Evolutionary conservation across 1,284 basidiomycete species (phyloP).

Genomic region (Trichosporon coremiiforme): DNA sequence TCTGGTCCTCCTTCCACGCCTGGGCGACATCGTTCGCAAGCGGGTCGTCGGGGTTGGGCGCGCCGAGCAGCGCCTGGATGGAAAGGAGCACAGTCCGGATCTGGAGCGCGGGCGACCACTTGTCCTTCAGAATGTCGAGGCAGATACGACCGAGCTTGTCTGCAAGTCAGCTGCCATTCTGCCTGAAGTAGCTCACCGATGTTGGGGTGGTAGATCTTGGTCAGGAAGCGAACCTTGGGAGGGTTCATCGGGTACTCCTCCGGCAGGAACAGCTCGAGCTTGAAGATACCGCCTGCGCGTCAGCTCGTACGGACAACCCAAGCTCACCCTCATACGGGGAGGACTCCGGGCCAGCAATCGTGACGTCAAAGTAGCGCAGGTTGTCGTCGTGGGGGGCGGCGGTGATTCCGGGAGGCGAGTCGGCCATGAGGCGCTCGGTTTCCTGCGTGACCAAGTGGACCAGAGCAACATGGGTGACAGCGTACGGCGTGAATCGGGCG

Average conservation of each 20-base stretch:
- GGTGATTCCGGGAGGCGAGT: slow-evolving; percentile 93
- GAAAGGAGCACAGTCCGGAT: slow-evolving; percentile 97
- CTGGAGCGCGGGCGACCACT: slow-evolving; percentile 98
- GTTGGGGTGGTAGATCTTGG: slow-evolving; percentile 99
- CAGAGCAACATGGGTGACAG: neutral
- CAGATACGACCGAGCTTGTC: slow-evolving; percentile 98
- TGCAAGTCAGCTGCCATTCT: slow-evolving; percentile 50
- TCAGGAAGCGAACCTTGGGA: slow-evolving; percentile 96
- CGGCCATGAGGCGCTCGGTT: slow-evolving; percentile 91
- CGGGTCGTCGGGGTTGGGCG: slow-evolving; percentile 99
- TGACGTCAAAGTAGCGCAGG: slow-evolving; percentile 96
- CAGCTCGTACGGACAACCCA: neutral
- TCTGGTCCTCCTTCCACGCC: slow-evolving; percentile 97
- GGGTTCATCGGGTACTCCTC: slow-evolving; percentile 99
- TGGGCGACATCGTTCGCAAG: slow-evolving; percentile 88
- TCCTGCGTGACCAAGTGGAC: slow-evolving; percentile 64
- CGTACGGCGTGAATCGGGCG: neutral
- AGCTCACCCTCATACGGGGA: slow-evolving; percentile 89
- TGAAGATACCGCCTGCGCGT: slow-evolving; percentile 80
- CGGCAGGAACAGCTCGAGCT: slow-evolving; percentile 93
- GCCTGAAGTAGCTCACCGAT: slow-evolving; percentile 68
- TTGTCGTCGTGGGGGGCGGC: slow-evolving; percentile 96
- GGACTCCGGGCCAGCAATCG: slow-evolving; percentile 88
- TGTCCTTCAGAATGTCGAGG: slow-evolving; percentile 97
- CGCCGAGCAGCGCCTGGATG: slow-evolving; percentile 90